Conservation (phyloP, 345 rosid species). For the Eucalyptus tenuipes region DNA sequence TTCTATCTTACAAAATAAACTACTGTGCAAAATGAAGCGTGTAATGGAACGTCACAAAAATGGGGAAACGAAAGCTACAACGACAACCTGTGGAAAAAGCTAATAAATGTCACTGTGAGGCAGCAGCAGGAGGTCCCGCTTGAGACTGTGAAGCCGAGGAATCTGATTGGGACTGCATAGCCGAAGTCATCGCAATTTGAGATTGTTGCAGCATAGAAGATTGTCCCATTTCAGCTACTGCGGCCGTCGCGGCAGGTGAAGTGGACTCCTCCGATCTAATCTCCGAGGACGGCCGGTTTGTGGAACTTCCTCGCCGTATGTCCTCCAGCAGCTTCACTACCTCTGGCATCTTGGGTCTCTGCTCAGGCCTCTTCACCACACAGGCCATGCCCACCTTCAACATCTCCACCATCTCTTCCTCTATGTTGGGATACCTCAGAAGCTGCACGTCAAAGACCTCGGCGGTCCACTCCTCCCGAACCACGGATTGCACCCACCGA, state of each 20-base stretch:
- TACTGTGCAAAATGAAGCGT: background rate
- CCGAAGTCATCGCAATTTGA: background rate
- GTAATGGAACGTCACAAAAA: background rate
- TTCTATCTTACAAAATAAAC: background rate
- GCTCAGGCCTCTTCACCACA: slow-evolving; percentile 52
- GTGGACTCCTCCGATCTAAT: slow-evolving; percentile 24
- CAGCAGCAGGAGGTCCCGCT: background rate
- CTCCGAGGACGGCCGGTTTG: slow-evolving; percentile 17
- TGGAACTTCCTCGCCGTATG: slow-evolving; percentile 11
- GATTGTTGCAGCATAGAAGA: slow-evolving; percentile 9
- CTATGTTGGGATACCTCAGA: slow-evolving; percentile 67
- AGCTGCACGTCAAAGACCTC: slow-evolving; percentile 86
- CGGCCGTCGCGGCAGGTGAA: slow-evolving; percentile 2
- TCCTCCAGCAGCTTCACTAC: slow-evolving; percentile 63
- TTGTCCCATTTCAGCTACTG: slow-evolving; percentile 18
- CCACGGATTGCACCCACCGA: slow-evolving; percentile 85
- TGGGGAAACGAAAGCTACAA: background rate
- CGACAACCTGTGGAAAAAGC: background rate
- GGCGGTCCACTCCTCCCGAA: slow-evolving; percentile 85
- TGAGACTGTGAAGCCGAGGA: background rate
- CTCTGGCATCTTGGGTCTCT: slow-evolving; percentile 60
- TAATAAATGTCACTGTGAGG: background rate
- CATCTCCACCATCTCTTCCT: slow-evolving; percentile 93
- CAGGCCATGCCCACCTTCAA: slow-evolving; percentile 76
- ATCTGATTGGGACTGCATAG: background rate